Evolutionary conservation across 1,139 yeast species (phyloP), one percentile per base, ranked within the genome.

Genomic region (Kodamaea ohmeri): DNA sequence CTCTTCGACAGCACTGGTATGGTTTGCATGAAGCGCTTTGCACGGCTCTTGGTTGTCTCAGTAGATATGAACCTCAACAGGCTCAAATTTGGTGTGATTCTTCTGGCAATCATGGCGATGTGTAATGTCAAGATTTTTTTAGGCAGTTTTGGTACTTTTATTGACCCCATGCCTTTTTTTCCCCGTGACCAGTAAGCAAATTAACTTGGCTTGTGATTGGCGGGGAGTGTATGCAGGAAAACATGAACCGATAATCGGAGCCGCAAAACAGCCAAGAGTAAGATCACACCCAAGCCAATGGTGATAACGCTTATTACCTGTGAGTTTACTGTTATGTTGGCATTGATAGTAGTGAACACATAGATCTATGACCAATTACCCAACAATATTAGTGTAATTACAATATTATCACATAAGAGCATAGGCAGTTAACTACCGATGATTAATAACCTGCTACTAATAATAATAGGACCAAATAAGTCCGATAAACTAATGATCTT

Each of bases 11-110:
- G 41, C 7, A 52, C 47, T 7, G 71, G 71, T 17, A 67, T 62
- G 4, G 75, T 70, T 47, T 70, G 73, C 58, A 71, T 64, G 48
- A 61, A 69, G 38, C 76, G 50, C 48, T 60, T 68, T 29, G 51
- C 38, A 15, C 66, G 58, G 6, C 56, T 60, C 36, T 53, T 57
- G 33, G 55, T 54, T 17, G 52, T 39, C 35, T 60, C 64, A 32
- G 53, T 54, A 7, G 67, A 60, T 13, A 56, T 45, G 44, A 34
- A 56, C 41, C 68, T 50, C 33, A 45, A 46, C 34, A 44, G 39
- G 15, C 46, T 37, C 19, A 44, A 37, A 35, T 40, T 41, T 37
- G 46, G 36, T 30, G 46, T 32, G 18, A 47, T 32, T 46, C 55
- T 52, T 44, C 54, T 51, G n/a, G 43, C 39, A 34, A 47, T 40